Percentiles rank a stretch among this genome's conserved stretches.
Evolutionary conservation across 345 rosid species (phyloP).

Genomic region (Eucalyptus camaldulensis): DNA sequence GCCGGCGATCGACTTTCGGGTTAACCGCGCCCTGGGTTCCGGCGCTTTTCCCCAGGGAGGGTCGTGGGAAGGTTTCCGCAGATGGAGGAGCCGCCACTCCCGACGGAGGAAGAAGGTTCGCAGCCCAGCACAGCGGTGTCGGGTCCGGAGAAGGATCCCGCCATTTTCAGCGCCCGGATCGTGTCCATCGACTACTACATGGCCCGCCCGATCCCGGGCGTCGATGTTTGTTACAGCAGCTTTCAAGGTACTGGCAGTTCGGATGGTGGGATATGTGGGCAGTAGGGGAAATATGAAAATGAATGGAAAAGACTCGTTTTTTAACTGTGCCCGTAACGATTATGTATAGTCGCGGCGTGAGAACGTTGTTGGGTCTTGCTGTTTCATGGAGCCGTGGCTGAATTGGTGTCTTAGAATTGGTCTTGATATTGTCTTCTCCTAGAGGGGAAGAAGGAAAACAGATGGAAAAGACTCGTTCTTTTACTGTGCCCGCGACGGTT

Average conservation of each 20-base stretch:
- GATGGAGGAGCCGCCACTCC: background rate
- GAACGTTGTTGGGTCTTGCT: background rate
- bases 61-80: background rate
- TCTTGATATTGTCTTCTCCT: background rate
- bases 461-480: background rate
- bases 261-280: background rate
- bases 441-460: background rate
- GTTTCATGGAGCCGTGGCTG: background rate
- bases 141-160: background rate
- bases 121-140: constrained; percentile 3
- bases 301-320: background rate
- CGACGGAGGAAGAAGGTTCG: constrained; percentile 26
- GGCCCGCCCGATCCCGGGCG: constrained; percentile 66
- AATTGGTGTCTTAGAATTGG: background rate
- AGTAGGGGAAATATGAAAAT: background rate
- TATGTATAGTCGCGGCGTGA: background rate
- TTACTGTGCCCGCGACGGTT: background rate
- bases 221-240: constrained; percentile 59
- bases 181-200: constrained; percentile 75
- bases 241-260: constrained; percentile 40
- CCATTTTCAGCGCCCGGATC: constrained; percentile 63
- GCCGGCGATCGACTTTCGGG: background rate
- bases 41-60: background rate
- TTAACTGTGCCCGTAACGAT: background rate
- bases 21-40: background rate